A percentile compares a stretch with the other conserved stretches of the same genome.
phyloP scores from a whole-genome alignment of 768 basidiomycete species.

The Psilocybe cyanescens region DNA sequence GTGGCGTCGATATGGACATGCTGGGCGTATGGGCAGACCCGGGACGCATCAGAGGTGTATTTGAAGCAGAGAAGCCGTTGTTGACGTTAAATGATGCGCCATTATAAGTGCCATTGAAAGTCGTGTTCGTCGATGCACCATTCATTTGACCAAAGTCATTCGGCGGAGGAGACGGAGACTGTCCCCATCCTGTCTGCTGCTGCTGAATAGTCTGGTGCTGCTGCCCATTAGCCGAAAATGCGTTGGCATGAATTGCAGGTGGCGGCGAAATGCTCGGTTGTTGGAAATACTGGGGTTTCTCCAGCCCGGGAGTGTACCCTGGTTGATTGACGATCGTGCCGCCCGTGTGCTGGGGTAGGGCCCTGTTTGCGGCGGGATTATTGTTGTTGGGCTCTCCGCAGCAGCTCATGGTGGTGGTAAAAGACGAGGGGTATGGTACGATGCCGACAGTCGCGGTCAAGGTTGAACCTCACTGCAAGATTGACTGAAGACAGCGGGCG shows the following conservation, averaged over 20 bases:
- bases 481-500: conserved; percentile 6
- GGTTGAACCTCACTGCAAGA: background rate
- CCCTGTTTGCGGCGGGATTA: conserved; percentile 35
- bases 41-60: conserved; percentile 35
- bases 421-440: conserved; percentile 2
- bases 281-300: conserved; percentile 45
- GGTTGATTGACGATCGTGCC: conserved; percentile 57
- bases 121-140: conserved; percentile 17
- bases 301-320: conserved; percentile 36
- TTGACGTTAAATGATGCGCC: conserved; percentile 29
- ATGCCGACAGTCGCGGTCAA: conserved; percentile 13
- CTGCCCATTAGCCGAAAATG: conserved; percentile 27
- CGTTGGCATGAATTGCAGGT: conserved; percentile 33
- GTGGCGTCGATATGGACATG: conserved; percentile 27
- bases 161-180: conserved; percentile 44
- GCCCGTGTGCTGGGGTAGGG: conserved; percentile 26
- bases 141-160: conserved; percentile 33
- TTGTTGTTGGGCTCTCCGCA: conserved; percentile 55
- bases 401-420: conserved; percentile 59
- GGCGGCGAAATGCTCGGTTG: conserved; percentile 50
- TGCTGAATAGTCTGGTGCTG: conserved; percentile 14
- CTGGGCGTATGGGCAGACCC: conserved; percentile 30
- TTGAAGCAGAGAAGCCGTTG: conserved; percentile 26
- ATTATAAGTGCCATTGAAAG: conserved; percentile 25
- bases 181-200: conserved; percentile 30